phyloP scores from a whole-genome alignment of 2,329 filamentous ascomycete genomes.

The Fusarium piperis region DNA sequence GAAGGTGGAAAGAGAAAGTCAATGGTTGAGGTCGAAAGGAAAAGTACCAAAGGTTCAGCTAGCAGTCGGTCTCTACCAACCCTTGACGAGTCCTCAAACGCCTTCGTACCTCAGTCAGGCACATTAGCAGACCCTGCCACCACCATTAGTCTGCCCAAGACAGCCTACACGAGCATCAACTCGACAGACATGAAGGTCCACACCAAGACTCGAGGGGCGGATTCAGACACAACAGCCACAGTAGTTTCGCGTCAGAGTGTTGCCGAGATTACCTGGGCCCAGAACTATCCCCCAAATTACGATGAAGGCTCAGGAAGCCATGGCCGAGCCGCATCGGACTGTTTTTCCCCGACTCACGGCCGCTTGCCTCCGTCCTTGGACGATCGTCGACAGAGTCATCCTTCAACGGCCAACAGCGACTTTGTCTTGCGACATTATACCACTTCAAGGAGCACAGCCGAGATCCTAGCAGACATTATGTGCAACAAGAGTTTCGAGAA shows the following conservation, averaged over 20 bases:
- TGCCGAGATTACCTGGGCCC: conserved; percentile 46
- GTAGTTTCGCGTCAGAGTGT: conserved; percentile 44
- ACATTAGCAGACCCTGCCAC: conserved; percentile 45
- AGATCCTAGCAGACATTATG: conserved; percentile 33
- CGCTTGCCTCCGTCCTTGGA: conserved; percentile 9
- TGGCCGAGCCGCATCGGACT: conserved; percentile 33
- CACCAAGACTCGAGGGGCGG: conserved; percentile 30
- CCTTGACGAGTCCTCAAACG: conserved; percentile 30
- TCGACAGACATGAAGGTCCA: conserved; percentile 32
- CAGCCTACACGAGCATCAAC: conserved; percentile 43
- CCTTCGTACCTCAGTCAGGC: conserved; percentile 39
- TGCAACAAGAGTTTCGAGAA: conserved; percentile 27
- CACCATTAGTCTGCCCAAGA: conserved; percentile 47
- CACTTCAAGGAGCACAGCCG: conserved; percentile 23
- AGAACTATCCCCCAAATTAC: conserved; percentile 12
- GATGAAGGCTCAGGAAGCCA: not conserved
- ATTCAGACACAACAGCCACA: conserved; percentile 38
- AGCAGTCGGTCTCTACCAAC: conserved; percentile 23
- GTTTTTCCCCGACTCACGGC: conserved; percentile 26
- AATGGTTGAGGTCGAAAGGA: not conserved
- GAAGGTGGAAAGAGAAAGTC: conserved; percentile 19
- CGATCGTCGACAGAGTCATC: conserved; percentile 27
- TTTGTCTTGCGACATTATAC: conserved; percentile 36
- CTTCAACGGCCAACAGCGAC: conserved; percentile 4
- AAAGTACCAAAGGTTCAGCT: conserved; percentile 4